Evolutionary conservation across 768 basidiomycete genomes (phyloP).

Genomic region (Pleurotus salmoneostramineus): DNA sequence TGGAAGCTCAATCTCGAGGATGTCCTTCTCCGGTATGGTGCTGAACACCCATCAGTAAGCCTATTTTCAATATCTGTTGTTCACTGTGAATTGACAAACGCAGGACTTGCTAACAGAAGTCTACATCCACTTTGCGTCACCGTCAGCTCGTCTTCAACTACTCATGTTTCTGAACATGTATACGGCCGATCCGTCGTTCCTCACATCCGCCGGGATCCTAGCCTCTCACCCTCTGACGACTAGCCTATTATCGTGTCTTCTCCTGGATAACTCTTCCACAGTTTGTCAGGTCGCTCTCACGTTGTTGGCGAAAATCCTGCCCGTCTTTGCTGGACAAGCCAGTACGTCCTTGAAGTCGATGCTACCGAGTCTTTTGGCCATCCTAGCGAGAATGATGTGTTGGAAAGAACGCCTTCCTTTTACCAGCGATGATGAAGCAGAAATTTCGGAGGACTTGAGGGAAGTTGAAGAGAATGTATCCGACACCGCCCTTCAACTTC

Average conservation of each 20-base stretch:
- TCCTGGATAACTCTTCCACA: constrained; percentile 74
- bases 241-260: constrained; percentile 61
- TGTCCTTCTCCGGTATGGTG: constrained; percentile 61
- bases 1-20: constrained; percentile 85
- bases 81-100: constrained; percentile 2
- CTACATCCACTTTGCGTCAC: constrained; percentile 53
- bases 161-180: constrained; percentile 62
- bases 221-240: constrained; percentile 61
- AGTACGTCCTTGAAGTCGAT: constrained; percentile 49
- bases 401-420: constrained; percentile 59
- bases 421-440: constrained; percentile 18
- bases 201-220: constrained; percentile 38
- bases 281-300: constrained; percentile 61
- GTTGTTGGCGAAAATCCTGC: constrained; percentile 68
- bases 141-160: constrained; percentile 66
- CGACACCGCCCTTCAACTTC: constrained; percentile 32
- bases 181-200: constrained; percentile 52
- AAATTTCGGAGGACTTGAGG: constrained; percentile 27
- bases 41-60: constrained; percentile 62
- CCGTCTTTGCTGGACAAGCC: constrained; percentile 66
- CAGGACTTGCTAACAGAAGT: constrained; percentile 73
- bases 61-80: neutral
- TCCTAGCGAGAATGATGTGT: constrained; percentile 69
- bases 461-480: constrained; percentile 35
- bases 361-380: constrained; percentile 62